Evolutionary conservation across 306 rosid species (phyloP).

Genomic region (Astragalus glycyphyllos): DNA sequence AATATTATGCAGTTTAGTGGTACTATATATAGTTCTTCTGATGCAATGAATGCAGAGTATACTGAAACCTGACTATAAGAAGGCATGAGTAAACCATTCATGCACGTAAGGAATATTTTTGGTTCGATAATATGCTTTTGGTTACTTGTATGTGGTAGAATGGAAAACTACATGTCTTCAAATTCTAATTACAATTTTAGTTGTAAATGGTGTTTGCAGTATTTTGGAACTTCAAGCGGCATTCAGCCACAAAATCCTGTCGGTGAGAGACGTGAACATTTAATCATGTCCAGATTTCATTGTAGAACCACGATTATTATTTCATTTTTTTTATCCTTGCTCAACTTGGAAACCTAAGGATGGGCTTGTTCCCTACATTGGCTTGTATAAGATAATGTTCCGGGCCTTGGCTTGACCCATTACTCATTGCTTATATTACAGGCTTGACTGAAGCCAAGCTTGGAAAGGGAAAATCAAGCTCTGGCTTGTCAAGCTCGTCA

Average conservation of each 20-base stretch:
- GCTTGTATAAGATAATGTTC: conserved; percentile 38
- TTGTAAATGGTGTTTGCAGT: conserved; percentile 63
- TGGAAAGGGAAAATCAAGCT: conserved; percentile 39
- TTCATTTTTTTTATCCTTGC: conserved; percentile 25
- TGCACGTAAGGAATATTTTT: conserved; percentile 14
- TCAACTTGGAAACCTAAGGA: conserved; percentile 37
- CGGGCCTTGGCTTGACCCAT: conserved; percentile 41
- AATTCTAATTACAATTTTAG: conserved; percentile 54
- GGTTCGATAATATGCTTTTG: conserved; percentile 41
- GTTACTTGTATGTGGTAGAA: conserved; percentile 53
- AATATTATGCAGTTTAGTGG: conserved; percentile 31
- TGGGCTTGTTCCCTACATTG: conserved; percentile 33
- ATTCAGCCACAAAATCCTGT: conserved; percentile 57
- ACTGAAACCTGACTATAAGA: conserved; percentile 26
- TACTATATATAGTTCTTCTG: conserved; percentile 26
- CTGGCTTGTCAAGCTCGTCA: conserved; percentile 39
- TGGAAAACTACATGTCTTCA: conserved; percentile 49
- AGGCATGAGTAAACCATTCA: conserved; percentile 26
- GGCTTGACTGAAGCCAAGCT: conserved; percentile 36
- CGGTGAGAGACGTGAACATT: conserved; percentile 54
- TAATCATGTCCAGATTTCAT: conserved; percentile 50
- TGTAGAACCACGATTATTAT: conserved; percentile 36
- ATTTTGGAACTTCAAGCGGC: conserved; percentile 63
- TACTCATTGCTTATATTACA: conserved; percentile 36
- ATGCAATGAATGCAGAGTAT: conserved; percentile 27